Percentiles rank a stretch among this genome's conserved stretches.
Conservation (phyloP, 371 early-diverging fungal genomes). For the Rhizopus sp. region DNA sequence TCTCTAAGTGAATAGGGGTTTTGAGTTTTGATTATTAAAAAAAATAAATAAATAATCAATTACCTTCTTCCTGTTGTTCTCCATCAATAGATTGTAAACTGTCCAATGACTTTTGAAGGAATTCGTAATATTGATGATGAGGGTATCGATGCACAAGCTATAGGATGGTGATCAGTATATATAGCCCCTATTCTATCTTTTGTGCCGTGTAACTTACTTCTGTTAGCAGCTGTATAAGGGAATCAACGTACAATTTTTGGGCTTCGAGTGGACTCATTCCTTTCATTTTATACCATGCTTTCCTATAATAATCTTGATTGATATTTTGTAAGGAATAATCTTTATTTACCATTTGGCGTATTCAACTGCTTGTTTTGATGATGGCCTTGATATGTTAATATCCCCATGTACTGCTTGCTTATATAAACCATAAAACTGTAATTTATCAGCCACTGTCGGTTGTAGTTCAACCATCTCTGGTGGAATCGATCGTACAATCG, state of each 20-base stretch:
- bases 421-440: conserved; percentile 29
- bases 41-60: not conserved
- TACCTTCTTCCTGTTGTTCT: conserved; percentile 14
- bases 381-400: conserved; percentile 45
- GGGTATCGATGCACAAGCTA: conserved; percentile 30
- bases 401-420: conserved; percentile 79
- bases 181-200: not conserved
- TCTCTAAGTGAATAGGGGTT: conserved; percentile 1
- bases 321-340: not conserved
- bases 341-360: conserved; percentile 30
- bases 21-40: not conserved
- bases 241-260: conserved; percentile 29
- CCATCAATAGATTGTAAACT: conserved; percentile 14
- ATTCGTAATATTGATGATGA: conserved; percentile 21
- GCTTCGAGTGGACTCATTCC: conserved; percentile 32
- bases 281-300: conserved; percentile 32
- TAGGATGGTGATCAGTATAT: not conserved
- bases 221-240: conserved; percentile 25
- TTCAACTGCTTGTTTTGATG: conserved; percentile 27
- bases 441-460: conserved; percentile 44
- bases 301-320: conserved; percentile 13
- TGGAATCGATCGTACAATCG: conserved; percentile 17
- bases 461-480: conserved; percentile 5
- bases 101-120: conserved; percentile 21
- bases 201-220: conserved; percentile 13